A percentile compares a stretch with the other conserved stretches of the same genome.
phyloP scores from a whole-genome alignment of 2,329 filamentous ascomycete genomes.

The Colletotrichum brevisporum region DNA sequence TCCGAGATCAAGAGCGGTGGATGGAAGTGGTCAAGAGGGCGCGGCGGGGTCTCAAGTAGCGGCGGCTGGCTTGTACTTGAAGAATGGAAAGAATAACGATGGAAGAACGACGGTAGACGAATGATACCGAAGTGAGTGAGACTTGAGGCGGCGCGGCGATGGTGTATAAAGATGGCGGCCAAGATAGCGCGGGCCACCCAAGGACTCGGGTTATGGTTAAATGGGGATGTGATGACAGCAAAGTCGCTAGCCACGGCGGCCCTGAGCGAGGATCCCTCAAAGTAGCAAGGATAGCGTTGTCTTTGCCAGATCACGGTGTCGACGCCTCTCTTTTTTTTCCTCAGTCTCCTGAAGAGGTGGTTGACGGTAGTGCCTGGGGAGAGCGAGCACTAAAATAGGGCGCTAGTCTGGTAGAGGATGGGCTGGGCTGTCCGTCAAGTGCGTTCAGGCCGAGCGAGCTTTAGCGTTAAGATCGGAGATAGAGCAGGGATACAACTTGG shows the following conservation, averaged over 20 bases:
- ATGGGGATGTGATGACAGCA: slow-evolving; percentile 43
- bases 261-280: slow-evolving; percentile 43
- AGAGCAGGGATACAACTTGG: slow-evolving; percentile 34
- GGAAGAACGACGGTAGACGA: slow-evolving; percentile 32
- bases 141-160: slow-evolving; percentile 43
- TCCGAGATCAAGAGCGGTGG: slow-evolving; percentile 26
- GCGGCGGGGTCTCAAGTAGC: slow-evolving; percentile 37
- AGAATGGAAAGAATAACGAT: slow-evolving; percentile 40
- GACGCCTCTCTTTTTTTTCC: slow-evolving; percentile 36
- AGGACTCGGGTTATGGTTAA: slow-evolving; percentile 43
- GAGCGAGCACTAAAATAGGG: slow-evolving; percentile 43
- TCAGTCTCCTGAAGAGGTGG: slow-evolving; percentile 33
- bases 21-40: slow-evolving; percentile 24
- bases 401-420: slow-evolving; percentile 41
- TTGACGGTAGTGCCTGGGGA: slow-evolving; percentile 41
- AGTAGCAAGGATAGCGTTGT: slow-evolving; percentile 43
- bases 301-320: slow-evolving; percentile 41
- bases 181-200: slow-evolving; percentile 43
- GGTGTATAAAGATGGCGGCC: slow-evolving; percentile 43
- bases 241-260: slow-evolving; percentile 41
- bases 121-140: slow-evolving; percentile 37
- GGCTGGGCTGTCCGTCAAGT: slow-evolving; percentile 40
- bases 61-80: slow-evolving; percentile 38
- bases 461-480: slow-evolving; percentile 43
- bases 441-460: slow-evolving; percentile 40